Conservation (phyloP, 148 eudicot species). For the Arctostaphylos glauca region DNA sequence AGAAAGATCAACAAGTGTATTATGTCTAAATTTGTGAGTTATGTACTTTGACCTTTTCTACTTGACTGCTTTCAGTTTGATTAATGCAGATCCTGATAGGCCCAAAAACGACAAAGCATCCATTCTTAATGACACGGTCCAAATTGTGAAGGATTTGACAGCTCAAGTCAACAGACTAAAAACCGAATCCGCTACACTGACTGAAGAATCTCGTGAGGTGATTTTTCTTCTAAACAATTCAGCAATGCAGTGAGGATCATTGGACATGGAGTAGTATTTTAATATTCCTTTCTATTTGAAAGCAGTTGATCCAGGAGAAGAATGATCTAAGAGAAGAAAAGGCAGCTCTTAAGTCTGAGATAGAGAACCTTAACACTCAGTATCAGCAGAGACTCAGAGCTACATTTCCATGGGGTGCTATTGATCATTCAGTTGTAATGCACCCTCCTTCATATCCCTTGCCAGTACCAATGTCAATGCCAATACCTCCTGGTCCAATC, state of each 20-base stretch:
- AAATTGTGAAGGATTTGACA: conserved; percentile 71
- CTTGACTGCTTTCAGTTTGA: background rate
- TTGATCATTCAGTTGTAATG: conserved; percentile 69
- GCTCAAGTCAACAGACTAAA: conserved; percentile 69
- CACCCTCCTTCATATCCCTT: conserved; percentile 69
- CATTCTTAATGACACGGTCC: conserved; percentile 74
- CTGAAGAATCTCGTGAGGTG: conserved; percentile 85
- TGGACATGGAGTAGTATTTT: background rate
- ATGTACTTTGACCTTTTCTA: background rate
- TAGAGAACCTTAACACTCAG: conserved; percentile 64
- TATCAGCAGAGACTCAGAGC: conserved; percentile 64
- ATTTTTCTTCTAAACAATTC: background rate
- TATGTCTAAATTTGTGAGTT: background rate
- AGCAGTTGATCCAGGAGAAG: conserved; percentile 85
- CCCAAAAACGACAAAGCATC: conserved; percentile 87
- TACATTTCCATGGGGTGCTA: conserved; percentile 62
- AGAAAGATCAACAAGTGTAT: background rate
- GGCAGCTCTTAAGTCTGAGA: conserved; percentile 72
- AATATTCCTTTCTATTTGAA: background rate
- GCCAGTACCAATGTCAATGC: conserved; percentile 58
- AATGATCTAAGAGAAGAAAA: conserved; percentile 85
- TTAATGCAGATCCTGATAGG: conserved; percentile 69
- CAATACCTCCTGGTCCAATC: conserved; percentile 50
- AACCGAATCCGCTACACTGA: conserved; percentile 63
- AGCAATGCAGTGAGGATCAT: background rate